Conservation (phyloP, 106 monocot genomes). For the Posidonia australis region DNA sequence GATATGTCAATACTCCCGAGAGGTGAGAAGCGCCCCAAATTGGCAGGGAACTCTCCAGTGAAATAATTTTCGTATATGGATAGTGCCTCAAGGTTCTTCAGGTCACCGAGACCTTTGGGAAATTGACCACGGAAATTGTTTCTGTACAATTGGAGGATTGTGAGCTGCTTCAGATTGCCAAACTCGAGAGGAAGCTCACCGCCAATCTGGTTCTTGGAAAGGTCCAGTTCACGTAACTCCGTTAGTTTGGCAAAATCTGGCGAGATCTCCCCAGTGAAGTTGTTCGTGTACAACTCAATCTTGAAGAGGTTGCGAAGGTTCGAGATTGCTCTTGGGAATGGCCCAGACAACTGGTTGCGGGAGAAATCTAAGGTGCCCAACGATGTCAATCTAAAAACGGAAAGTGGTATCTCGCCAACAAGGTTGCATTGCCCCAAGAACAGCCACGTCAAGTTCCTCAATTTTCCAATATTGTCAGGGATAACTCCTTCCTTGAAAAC, state of each 20-base stretch:
- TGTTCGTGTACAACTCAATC: slow-evolving; percentile 73
- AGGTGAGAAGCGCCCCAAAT: slow-evolving; percentile 54
- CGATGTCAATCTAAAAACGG: slow-evolving; percentile 32
- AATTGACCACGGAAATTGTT: slow-evolving; percentile 64
- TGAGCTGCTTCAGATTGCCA: slow-evolving; percentile 40
- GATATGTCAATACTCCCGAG: slow-evolving; percentile 76
- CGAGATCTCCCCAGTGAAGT: slow-evolving; percentile 50
- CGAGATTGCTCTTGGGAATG: slow-evolving; percentile 40
- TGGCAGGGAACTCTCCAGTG: slow-evolving; percentile 53
- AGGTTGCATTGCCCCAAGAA: slow-evolving; percentile 52
- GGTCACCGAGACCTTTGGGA: slow-evolving; percentile 46
- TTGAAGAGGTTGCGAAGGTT: slow-evolving; percentile 44
- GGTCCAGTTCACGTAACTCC: slow-evolving; percentile 43
- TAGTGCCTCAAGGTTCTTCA: slow-evolving; percentile 30
- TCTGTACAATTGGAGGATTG: slow-evolving; percentile 43
- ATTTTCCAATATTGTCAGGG: slow-evolving; percentile 38
- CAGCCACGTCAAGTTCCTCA: slow-evolving; percentile 67
- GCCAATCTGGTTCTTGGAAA: slow-evolving; percentile 48
- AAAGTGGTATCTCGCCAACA: slow-evolving; percentile 46
- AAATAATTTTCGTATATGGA: slow-evolving; percentile 69
- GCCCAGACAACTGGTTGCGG: slow-evolving; percentile 48
- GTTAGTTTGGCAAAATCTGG: slow-evolving; percentile 42
- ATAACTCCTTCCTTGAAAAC: slow-evolving; percentile 41
- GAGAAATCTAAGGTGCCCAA: slow-evolving; percentile 64
- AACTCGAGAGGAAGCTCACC: slow-evolving; percentile 52